Conservation (phyloP, 2,329 filamentous ascomycete genomes). For the Fusarium sacchari region DNA sequence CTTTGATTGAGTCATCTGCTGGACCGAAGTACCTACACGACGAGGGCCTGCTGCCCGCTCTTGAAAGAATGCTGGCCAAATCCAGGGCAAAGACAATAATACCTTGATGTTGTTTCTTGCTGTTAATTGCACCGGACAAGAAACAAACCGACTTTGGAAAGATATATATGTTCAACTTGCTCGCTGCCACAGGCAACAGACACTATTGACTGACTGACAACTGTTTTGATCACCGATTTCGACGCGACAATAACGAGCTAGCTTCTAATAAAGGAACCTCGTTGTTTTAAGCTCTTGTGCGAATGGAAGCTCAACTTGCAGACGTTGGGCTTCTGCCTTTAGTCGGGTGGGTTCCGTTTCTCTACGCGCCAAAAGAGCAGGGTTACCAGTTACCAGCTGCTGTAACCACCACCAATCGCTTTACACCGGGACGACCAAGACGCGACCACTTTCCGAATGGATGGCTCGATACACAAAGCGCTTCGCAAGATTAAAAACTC, state of each 20-base stretch:
- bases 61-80: background rate
- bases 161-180: background rate
- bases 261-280: background rate
- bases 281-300: constrained; percentile 13
- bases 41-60: background rate
- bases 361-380: constrained; percentile 24
- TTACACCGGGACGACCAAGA: constrained; percentile 12
- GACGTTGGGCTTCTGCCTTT: background rate
- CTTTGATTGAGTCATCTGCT: background rate
- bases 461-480: constrained; percentile 24
- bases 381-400: constrained; percentile 8
- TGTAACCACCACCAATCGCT: constrained; percentile 27
- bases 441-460: background rate
- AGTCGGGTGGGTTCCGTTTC: constrained; percentile 18
- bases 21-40: background rate
- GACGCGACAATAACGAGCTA: background rate
- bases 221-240: no score
- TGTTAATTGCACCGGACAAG: background rate
- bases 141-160: background rate
- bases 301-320: background rate
- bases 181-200: background rate
- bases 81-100: background rate
- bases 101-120: background rate
- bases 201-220: background rate
- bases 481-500: constrained; percentile 18